Base-by-base conservation (phyloP, 495 filamentous ascomycete genomes). In the Xanthoparmelia taractica region DNA sequence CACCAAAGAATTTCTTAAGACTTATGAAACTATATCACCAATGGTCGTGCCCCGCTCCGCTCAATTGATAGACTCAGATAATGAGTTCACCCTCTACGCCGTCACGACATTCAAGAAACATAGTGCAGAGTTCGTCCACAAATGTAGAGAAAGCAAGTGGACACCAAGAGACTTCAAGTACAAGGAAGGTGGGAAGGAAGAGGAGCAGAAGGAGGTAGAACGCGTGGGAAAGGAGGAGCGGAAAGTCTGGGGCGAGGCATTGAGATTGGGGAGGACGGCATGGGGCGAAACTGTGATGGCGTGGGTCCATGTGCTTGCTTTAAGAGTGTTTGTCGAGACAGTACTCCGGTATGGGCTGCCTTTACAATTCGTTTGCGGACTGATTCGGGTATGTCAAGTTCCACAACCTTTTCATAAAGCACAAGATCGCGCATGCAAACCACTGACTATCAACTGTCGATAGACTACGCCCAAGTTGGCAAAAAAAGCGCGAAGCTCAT, bases 281-380 rank as follows among this genome's bases (percentile, higher is more conserved):
- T 97, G 93, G 83, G 91, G 91, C 67, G 95, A 98, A 73, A 85
- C 85, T 57, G 91, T 95, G 64, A 96, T 96, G 91, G 87, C 91
- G 61, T 95, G 90, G 92, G 78, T 92, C 15, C 95, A 97, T 73
- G 89, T 94, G 20, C 79, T 97, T 71, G 87, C 92, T 8, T 77
- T 98, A 66, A 80, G 94, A 50, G 92, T 98, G 43, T 98, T 97
- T 74, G 94, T 98, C 25, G 94, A 98, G 80, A 96, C 92, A 15
- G 92, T 97, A 25, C 77, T 97, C 71, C 83, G 94, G 65, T 98
- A 97, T 73, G 94, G 94, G 10, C 72, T 98, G 65, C 94, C 94
- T 38, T 73, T 96, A 68, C 86, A 91, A 68, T 97, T 91, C 77
- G 87, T 96, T 54, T 89, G 85, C 66, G 91, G 84, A 57, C 75